Percentiles rank a stretch among this genome's conserved stretches.
Evolutionary conservation across 768 basidiomycete species (phyloP).

Genomic region (Trametes cinnabarina): DNA sequence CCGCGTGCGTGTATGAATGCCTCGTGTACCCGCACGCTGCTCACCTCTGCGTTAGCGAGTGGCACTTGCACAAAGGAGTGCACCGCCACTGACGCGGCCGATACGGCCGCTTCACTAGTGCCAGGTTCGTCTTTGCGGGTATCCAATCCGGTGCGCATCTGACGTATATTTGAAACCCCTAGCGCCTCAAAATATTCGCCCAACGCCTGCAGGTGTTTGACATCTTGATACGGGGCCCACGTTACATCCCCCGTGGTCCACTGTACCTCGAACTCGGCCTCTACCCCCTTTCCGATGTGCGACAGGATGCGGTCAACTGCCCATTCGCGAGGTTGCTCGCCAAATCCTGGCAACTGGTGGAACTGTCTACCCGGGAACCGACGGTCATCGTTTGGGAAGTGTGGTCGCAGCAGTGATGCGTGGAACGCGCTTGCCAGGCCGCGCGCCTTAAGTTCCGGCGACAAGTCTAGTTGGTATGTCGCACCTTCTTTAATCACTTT

Average conservation of each 20-base stretch:
- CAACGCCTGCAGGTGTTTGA: slow-evolving; percentile 11
- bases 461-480: no score
- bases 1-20: no score
- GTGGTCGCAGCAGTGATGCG: slow-evolving; percentile 27
- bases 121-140: no score
- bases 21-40: no score
- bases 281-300: slow-evolving; percentile 7
- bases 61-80: no score
- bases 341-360: slow-evolving; percentile 36
- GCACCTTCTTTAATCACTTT: no score
- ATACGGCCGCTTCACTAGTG: no score
- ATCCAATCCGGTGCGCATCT: background rate
- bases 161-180: background rate
- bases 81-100: no score
- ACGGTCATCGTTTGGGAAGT: slow-evolving; percentile 31
- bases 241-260: slow-evolving; percentile 19
- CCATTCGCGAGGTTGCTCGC: slow-evolving; percentile 35
- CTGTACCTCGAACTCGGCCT: slow-evolving; percentile 1
- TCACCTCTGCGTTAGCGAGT: no score
- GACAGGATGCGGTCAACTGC: slow-evolving; percentile 35
- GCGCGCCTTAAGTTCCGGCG: slow-evolving; percentile 24
- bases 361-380: slow-evolving; percentile 35
- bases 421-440: slow-evolving; percentile 38
- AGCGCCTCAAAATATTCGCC: slow-evolving; percentile 13
- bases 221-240: slow-evolving; percentile 11